Evolutionary conservation across 1,139 yeast species (phyloP).

Genomic region (Pichia sp.): DNA sequence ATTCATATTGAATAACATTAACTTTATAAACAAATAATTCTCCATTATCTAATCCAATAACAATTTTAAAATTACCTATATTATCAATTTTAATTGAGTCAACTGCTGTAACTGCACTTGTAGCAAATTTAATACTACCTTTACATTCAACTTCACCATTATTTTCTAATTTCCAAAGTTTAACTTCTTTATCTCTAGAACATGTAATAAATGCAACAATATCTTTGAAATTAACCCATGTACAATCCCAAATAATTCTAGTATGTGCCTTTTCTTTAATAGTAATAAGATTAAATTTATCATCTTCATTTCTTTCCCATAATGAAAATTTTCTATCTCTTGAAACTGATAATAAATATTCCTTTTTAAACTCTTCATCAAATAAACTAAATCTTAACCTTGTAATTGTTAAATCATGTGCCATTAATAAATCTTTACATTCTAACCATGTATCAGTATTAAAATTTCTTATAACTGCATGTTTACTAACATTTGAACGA

Average conservation of each 20-base stretch:
- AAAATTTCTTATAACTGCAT: constrained; percentile 80
- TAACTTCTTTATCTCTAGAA: constrained; percentile 78
- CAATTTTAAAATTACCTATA: constrained; percentile 35
- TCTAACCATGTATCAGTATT: constrained; percentile 61
- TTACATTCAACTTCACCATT: constrained; percentile 29
- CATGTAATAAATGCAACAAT: constrained; percentile 60
- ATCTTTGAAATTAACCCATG: constrained; percentile 57
- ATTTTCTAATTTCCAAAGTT: constrained; percentile 55
- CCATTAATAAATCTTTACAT: constrained; percentile 39
- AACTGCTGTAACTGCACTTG: constrained; percentile 66
- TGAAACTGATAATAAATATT: constrained; percentile 69
- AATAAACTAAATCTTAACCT: constrained; percentile 56
- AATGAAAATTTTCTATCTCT: constrained; percentile 84
- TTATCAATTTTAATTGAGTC: constrained; percentile 41
- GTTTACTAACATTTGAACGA: constrained; percentile 73
- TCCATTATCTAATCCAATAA: constrained; percentile 75
- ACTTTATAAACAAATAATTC: constrained; percentile 34
- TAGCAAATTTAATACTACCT: constrained; percentile 35
- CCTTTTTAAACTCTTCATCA: constrained; percentile 19
- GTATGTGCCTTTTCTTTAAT: constrained; percentile 69
- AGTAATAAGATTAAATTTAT: constrained; percentile 39
- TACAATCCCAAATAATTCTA: constrained; percentile 93
- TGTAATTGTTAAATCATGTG: constrained; percentile 83
- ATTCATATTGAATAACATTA: constrained; percentile 21
- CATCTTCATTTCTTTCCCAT: constrained; percentile 48